Evolutionary conservation across 257 asterid species (phyloP).

Genomic region (Solanum acaule): DNA sequence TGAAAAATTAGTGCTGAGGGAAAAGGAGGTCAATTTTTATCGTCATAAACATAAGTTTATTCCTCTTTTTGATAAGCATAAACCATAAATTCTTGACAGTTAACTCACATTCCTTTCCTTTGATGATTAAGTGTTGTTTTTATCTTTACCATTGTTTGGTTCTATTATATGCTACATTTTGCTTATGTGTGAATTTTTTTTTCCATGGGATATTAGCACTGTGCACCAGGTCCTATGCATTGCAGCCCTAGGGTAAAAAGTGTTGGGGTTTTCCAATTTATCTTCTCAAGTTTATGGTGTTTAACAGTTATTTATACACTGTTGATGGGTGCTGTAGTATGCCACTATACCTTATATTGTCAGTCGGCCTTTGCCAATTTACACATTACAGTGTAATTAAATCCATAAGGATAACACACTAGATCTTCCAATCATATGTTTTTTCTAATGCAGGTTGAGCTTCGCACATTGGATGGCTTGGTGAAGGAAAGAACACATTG

Average conservation of each 20-base stretch:
- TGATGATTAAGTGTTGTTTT: neutral
- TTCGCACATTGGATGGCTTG: conserved; percentile 86
- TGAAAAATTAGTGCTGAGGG: neutral
- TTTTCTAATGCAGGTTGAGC: conserved; percentile 56
- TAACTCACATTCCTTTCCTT: neutral
- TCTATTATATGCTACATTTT: neutral
- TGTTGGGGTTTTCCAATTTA: neutral
- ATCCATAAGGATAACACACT: neutral
- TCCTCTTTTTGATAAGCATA: neutral
- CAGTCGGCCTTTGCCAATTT: neutral
- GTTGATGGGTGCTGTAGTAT: neutral
- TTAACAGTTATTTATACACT: neutral
- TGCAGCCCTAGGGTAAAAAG: neutral
- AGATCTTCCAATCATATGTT: neutral
- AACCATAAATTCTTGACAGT: neutral
- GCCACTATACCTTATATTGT: neutral
- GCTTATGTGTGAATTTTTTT: neutral
- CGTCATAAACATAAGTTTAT: neutral
- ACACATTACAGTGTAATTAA: neutral
- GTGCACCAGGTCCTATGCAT: neutral
- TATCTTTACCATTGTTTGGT: neutral
- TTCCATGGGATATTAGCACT: neutral
- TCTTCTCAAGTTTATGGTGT: neutral
- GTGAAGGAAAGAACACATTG: conserved; percentile 91
- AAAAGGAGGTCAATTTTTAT: neutral